Conservation (phyloP, 768 basidiomycete species). For the Trametes sanguinea region DNA sequence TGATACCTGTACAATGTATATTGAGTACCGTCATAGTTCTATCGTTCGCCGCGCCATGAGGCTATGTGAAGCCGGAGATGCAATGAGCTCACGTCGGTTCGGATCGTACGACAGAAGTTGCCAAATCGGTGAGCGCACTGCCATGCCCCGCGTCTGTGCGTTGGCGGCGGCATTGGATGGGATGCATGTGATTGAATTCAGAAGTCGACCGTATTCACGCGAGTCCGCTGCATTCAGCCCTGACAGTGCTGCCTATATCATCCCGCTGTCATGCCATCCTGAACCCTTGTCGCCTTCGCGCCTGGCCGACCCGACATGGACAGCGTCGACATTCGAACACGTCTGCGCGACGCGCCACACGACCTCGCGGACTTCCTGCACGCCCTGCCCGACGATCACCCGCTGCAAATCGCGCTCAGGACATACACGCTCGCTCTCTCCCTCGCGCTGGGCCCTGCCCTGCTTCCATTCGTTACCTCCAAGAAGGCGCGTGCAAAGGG, state of each 20-base stretch:
- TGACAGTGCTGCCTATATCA: background rate
- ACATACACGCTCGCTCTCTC: slow-evolving; percentile 69
- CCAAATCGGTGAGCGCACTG: slow-evolving; percentile 1
- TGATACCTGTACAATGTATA: background rate
- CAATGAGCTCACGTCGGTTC: background rate
- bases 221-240: background rate
- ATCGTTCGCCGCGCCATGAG: background rate
- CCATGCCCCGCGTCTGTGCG: background rate
- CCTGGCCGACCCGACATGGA: background rate
- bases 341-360: slow-evolving; percentile 15
- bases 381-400: slow-evolving; percentile 42
- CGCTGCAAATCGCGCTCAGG: slow-evolving; percentile 59
- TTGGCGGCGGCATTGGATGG: too few relatives aligned
- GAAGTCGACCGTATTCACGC: slow-evolving; percentile 1
- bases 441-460: slow-evolving; percentile 65
- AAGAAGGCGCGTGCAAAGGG: slow-evolving; percentile 28
- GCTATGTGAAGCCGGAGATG: background rate
- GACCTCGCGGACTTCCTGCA: slow-evolving; percentile 25
- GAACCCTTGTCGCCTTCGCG: background rate
- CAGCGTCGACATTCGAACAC: background rate
- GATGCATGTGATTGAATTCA: slow-evolving; percentile 5
- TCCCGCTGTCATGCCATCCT: slow-evolving; percentile 1
- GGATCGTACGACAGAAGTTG: slow-evolving; percentile 5
- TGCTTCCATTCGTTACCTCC: slow-evolving; percentile 54
- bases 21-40: background rate